Evolutionary conservation across 306 rosid genomes (phyloP), one percentile per base, ranked within the genome.

Genomic region (Vigna hirtella): DNA sequence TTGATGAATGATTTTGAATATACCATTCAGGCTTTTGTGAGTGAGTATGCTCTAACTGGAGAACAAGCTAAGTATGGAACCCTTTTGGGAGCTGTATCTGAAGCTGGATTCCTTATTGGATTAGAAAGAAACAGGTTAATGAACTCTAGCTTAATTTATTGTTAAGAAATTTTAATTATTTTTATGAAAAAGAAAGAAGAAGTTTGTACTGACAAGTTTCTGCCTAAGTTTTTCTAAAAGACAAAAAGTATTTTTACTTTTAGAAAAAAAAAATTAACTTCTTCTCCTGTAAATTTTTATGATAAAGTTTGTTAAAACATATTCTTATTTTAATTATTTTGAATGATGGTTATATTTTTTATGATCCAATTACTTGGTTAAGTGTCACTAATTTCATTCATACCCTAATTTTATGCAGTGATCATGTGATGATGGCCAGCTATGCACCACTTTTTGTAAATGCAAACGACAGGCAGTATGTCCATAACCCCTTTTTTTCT

Each of bases 381-480:
- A 34, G 1, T 64, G 4, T 38, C 16, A 6, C 36, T 14, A 13
- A 22, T 57, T 73, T 55, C 47, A 11, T 67, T 52, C 57, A 70
- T 49, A 79, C 7, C 17, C 9, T 30, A 57, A 76, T 69, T 72
- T 20, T 47, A 77, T 86, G 88, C 91, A 94, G 98, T 83, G 96
- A 94, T 77, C 81, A 80, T 51, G 92, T 94, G 63, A 82, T 52
- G 22, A 94, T 94, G 98, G 91, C 90, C 50, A 74, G 93, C 83
- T 94, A 94, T 83, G 98, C 98, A 1, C 97, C 98, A 3, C 98
- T 94, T 83, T 89, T 91, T 14, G 93, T 85, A 66, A 86, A 94
- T 76, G 67, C 74, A 64, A 85, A 91, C 78, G 86, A 94, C 88
- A 86, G 88, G 72, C 76, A 78, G 98, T 91, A 64, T 47, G 28